Evolutionary conservation across 1,139 yeast species (phyloP).

Genomic region (Eremothecium coryli): DNA sequence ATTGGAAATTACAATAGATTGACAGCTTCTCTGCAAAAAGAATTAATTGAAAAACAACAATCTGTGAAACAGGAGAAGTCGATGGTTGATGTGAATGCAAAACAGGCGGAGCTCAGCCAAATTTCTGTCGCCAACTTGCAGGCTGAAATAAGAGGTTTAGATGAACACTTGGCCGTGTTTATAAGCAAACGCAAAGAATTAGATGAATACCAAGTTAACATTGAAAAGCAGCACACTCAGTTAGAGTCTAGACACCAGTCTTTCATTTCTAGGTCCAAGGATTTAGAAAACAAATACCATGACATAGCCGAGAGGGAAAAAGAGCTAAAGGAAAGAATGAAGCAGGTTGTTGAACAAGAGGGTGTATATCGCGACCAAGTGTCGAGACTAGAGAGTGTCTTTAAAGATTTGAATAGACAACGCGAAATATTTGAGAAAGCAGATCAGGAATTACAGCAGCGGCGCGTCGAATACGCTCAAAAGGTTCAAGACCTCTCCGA

Average conservation of each 20-base stretch:
- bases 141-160: constrained; percentile 41
- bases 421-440: constrained; percentile 31
- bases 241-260: constrained; percentile 32
- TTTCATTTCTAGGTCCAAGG: constrained; percentile 27
- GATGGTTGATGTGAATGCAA: constrained; percentile 53
- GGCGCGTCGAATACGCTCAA: constrained; percentile 33
- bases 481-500: constrained; percentile 33
- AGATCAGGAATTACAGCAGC: constrained; percentile 32
- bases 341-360: constrained; percentile 31
- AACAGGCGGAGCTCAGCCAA: constrained; percentile 57
- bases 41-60: constrained; percentile 41
- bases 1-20: constrained; percentile 61
- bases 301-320: constrained; percentile 27
- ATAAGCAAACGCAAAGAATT: constrained; percentile 32
- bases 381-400: constrained; percentile 29
- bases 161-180: constrained; percentile 23
- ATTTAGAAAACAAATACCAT: constrained; percentile 14
- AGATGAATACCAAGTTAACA: constrained; percentile 32
- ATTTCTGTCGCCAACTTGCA: constrained; percentile 37
- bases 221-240: constrained; percentile 33
- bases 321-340: constrained; percentile 30
- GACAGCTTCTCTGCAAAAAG: constrained; percentile 48
- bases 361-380: constrained; percentile 32
- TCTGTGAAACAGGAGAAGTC: constrained; percentile 56
- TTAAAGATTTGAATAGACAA: constrained; percentile 30